Evolutionary conservation across 1,139 yeast genomes (phyloP).

Genomic region (Spathaspora sp.): DNA sequence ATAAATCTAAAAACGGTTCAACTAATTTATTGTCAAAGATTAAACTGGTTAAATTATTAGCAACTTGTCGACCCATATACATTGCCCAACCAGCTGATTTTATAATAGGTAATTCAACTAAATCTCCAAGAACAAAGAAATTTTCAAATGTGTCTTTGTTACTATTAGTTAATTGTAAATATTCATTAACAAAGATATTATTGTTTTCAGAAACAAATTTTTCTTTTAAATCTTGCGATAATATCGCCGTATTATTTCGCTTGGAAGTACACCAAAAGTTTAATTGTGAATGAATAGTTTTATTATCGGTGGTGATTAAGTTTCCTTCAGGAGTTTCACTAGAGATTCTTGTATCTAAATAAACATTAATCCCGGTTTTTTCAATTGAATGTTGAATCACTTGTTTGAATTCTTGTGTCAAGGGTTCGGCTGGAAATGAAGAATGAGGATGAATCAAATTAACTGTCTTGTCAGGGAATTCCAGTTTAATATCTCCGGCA

Average conservation of each 20-base stretch:
- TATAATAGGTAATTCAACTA: constrained; percentile 40
- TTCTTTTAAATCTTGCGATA: constrained; percentile 18
- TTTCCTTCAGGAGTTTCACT: constrained; percentile 26
- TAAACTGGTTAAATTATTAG: constrained; percentile 36
- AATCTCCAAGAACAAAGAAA: constrained; percentile 42
- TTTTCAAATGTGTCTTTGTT: constrained; percentile 19
- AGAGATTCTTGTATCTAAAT: constrained; percentile 26
- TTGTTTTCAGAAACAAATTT: constrained; percentile 26
- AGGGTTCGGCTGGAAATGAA: constrained; percentile 42
- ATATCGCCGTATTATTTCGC: constrained; percentile 36
- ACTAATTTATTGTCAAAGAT: constrained; percentile 29
- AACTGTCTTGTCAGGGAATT: constrained; percentile 34
- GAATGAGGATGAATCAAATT: constrained; percentile 42
- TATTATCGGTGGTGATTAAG: constrained; percentile 28
- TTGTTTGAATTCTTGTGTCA: constrained; percentile 30
- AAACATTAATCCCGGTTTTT: constrained; percentile 20
- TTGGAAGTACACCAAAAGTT: constrained; percentile 48
- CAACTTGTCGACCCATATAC: constrained; percentile 43
- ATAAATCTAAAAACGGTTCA: constrained; percentile 37
- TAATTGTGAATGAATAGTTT: constrained; percentile 30
- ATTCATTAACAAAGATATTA: constrained; percentile 35
- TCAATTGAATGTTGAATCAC: constrained; percentile 26
- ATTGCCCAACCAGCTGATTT: constrained; percentile 52
- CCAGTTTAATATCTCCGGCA: constrained; percentile 45
- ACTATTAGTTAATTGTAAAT: constrained; percentile 32